A percentile compares a stretch with the other conserved stretches of the same genome.
phyloP scores from a whole-genome alignment of 495 filamentous ascomycete genomes.

The Aspergillus nanangensis region DNA sequence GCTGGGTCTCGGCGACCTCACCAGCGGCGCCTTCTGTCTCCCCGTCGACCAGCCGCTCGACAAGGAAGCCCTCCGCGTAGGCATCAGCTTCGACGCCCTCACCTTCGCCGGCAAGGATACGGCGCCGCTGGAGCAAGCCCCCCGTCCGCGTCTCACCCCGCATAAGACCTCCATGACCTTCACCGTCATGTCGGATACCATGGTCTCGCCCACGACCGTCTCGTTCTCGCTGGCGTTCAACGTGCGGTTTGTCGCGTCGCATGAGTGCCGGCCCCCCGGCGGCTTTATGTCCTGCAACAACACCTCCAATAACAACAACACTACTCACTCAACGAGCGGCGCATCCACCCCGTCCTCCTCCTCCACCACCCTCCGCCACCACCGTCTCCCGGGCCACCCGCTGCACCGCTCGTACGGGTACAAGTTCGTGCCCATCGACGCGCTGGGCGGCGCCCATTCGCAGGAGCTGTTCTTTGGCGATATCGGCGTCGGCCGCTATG shows the following conservation, averaged over 20 bases:
- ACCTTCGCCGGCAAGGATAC: conserved; percentile 20
- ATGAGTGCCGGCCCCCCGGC: conserved; percentile 57
- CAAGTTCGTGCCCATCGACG: conserved; percentile 46
- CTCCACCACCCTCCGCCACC: conserved; percentile 5
- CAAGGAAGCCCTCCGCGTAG: conserved; percentile 4
- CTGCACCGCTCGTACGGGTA: conserved; percentile 60
- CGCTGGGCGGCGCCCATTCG: conserved; percentile 34
- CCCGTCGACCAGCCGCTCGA: conserved; percentile 22
- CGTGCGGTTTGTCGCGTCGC: conserved; percentile 61
- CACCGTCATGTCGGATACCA: conserved; percentile 24
- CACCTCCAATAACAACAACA: conserved; percentile 40
- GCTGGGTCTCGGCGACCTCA: conserved; percentile 38
- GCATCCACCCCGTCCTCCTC: conserved; percentile 13
- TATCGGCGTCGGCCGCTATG: conserved; percentile 26
- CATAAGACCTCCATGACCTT: conserved; percentile 53
- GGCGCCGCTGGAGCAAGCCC: conserved; percentile 10
- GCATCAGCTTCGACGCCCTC: conserved; percentile 17
- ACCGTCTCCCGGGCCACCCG: conserved; percentile 53
- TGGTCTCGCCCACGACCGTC: conserved; percentile 30
- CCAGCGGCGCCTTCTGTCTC: conserved; percentile 40
- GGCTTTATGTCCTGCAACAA: conserved; percentile 25
- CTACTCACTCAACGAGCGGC: conserved; percentile 18
- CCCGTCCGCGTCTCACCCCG: conserved; percentile 37
- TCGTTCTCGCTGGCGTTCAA: conserved; percentile 54
- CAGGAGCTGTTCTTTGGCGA: conserved; percentile 3